Base-by-base conservation (phyloP, 2,329 filamentous ascomycete genomes). In the Penicillium sp. region DNA sequence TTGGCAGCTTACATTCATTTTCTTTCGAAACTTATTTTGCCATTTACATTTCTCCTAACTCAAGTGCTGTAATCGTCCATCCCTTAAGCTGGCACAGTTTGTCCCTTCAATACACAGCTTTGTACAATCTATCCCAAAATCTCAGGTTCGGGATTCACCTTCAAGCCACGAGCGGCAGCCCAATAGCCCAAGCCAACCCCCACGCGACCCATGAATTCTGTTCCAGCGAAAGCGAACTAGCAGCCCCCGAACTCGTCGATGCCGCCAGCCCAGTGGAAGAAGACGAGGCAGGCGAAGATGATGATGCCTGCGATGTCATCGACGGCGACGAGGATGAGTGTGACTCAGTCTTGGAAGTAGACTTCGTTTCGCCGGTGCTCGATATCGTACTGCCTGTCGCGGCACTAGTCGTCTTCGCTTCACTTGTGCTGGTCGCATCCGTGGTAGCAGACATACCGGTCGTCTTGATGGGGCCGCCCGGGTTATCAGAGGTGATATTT, bases 391-490 rank as follows among this genome's bases (percentile, higher is more conserved):
- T n/a, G 26, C 24, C 38, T 17, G 37, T 38, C 19, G 33, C 10
- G 3, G 51, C 10, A 7, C 13, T 8, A 28, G 26, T 44, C n/a
- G 38, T 30, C 33, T 40, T 17, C 24, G 51, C 40, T n/a, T 24
- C 38, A 12, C 24, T n/a, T 5, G 53, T 19, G 38, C 13, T 51
- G 10, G 53, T 19, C 22, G 26, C 19, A 1, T 56, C 53, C 4
- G 40, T 56, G 6, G 38, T 45, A 12, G n/a, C 10, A 12, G 24
- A 63, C 57, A 44, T 42, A 33, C 33, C 63, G 37, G 19, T 56
- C 15, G 13, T 59, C 44, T 44, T 58, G 40, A 61, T 50, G 37
- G 58, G 59, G 13, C 24, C 30, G 15, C 58, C 40, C 5, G 40
- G 28, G 42, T 54, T 53, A 15, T 42, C 37, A 19, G 54, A 58